Evolutionary conservation across 192 early-diverging fungal species (phyloP).

Genomic region (Coemansia sp.): DNA sequence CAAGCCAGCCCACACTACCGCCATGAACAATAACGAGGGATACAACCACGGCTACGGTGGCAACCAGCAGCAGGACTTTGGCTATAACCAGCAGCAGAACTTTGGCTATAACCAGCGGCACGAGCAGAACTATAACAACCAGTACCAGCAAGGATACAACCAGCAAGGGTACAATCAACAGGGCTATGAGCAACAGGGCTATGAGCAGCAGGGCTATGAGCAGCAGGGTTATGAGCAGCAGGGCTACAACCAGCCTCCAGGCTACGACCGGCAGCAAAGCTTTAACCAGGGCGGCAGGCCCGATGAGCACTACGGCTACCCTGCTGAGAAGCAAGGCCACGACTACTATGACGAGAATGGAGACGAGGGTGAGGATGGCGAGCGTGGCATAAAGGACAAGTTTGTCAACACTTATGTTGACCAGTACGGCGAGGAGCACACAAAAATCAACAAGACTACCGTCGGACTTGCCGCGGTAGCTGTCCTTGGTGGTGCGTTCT

Average conservation of each 20-base stretch:
- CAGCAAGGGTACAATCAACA: conserved; percentile 2
- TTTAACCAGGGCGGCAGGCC: conserved; percentile 4
- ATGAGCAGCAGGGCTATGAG: conserved; percentile 5
- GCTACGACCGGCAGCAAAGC: conserved; percentile 5
- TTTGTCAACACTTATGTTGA: conserved; percentile 31
- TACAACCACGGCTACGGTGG: conserved; percentile 27
- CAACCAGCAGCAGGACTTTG: neutral
- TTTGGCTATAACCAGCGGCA: conserved; percentile 17
- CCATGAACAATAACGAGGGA: conserved; percentile 10
- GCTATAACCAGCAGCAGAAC: conserved; percentile 12
- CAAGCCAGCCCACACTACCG: neutral
- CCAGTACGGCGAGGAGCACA: conserved; percentile 22
- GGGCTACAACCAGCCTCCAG: conserved; percentile 7
- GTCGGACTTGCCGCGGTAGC: conserved; percentile 20
- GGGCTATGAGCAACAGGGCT: conserved; percentile 7
- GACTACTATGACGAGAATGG: conserved; percentile 2
- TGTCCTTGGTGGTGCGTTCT: conserved; percentile 8
- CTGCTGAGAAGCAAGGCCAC: neutral
- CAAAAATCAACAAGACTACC: conserved; percentile 14
- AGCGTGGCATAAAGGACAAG: conserved; percentile 38
- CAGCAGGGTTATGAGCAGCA: conserved; percentile 13
- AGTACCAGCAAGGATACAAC: conserved; percentile 12
- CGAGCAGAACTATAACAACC: conserved; percentile 8
- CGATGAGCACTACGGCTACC: conserved; percentile 5
- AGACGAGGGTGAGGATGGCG: conserved; percentile 23